phyloP scores from a whole-genome alignment of 345 rosid genomes.

The Citrus maxima region DNA sequence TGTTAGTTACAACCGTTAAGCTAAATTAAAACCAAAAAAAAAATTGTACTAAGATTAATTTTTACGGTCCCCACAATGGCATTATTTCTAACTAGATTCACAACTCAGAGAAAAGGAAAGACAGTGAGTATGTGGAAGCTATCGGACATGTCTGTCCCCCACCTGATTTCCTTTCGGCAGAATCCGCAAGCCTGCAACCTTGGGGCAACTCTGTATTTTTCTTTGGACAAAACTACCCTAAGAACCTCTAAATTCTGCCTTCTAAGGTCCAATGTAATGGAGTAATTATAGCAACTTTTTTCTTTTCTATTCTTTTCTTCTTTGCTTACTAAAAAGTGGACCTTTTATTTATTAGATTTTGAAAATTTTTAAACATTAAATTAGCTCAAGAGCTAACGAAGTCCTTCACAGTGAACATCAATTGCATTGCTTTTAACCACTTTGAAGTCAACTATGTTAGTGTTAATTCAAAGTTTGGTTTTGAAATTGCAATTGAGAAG shows the following conservation, averaged over 20 bases:
- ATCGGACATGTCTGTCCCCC: slow-evolving; percentile 30
- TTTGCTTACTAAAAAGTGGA: not conserved
- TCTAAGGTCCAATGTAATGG: not conserved
- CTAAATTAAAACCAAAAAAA: not conserved
- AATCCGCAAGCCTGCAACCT: not conserved
- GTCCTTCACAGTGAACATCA: not conserved
- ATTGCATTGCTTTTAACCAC: not conserved
- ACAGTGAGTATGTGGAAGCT: slow-evolving; percentile 23
- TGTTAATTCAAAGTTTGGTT: not conserved
- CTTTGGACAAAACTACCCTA: slow-evolving; percentile 9
- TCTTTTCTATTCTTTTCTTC: not conserved
- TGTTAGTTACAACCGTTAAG: no score
- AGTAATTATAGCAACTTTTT: not conserved
- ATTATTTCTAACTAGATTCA: slow-evolving; percentile 22
- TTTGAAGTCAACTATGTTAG: not conserved
- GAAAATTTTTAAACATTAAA: not conserved
- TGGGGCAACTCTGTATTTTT: not conserved
- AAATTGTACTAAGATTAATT: not conserved
- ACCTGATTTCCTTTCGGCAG: not conserved
- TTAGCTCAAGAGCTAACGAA: not conserved
- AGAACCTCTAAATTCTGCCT: not conserved
- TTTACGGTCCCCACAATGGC: slow-evolving; percentile 36
- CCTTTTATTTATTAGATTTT: not conserved
- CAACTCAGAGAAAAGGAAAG: not conserved
- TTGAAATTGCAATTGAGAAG: not conserved